Percentiles rank a stretch among this genome's conserved stretches.
Evolutionary conservation across 306 rosid genomes (phyloP).

Genomic region (Sechiopsis laciniata): DNA sequence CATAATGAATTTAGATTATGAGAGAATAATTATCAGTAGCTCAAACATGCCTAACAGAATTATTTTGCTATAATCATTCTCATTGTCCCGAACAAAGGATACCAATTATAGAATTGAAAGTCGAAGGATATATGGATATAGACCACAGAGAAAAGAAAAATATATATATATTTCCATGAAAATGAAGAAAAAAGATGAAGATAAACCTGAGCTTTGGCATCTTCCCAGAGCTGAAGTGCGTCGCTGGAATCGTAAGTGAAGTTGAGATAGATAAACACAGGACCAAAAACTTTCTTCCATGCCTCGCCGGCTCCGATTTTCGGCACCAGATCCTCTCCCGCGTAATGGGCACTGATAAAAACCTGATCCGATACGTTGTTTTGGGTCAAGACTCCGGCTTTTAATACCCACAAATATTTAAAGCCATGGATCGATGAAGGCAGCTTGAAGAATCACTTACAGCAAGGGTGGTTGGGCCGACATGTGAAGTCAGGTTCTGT

Average conservation of each 20-base stretch:
- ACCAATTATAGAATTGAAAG: not conserved
- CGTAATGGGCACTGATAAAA: slow-evolving; percentile 46
- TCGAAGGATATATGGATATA: too few relatives aligned
- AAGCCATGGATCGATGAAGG: not conserved
- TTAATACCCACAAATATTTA: not conserved
- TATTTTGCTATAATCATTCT: too few relatives aligned
- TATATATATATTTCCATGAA: not conserved
- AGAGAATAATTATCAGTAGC: too few relatives aligned
- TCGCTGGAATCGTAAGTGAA: slow-evolving; percentile 28
- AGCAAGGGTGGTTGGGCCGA: slow-evolving; percentile 80
- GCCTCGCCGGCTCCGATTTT: slow-evolving; percentile 33
- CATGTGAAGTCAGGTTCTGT: slow-evolving; percentile 91
- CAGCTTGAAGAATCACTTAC: slow-evolving; percentile 38
- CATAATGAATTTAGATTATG: too few relatives aligned
- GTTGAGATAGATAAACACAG: slow-evolving; percentile 37
- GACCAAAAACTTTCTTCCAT: slow-evolving; percentile 51
- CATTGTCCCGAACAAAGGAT: too few relatives aligned
- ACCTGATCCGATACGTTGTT: slow-evolving; percentile 20
- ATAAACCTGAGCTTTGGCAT: slow-evolving; percentile 38
- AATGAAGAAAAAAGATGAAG: not conserved
- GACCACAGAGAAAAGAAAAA: too few relatives aligned
- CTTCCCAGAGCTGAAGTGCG: slow-evolving; percentile 35
- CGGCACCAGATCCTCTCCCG: slow-evolving; percentile 43
- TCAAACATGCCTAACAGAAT: too few relatives aligned
- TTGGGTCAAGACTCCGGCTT: not conserved